These are phyloP conservation scores for Aspergillus terreus DNA, from an alignment of 2,329 filamentous ascomycete species.

Conservation along the genomic window DNA sequence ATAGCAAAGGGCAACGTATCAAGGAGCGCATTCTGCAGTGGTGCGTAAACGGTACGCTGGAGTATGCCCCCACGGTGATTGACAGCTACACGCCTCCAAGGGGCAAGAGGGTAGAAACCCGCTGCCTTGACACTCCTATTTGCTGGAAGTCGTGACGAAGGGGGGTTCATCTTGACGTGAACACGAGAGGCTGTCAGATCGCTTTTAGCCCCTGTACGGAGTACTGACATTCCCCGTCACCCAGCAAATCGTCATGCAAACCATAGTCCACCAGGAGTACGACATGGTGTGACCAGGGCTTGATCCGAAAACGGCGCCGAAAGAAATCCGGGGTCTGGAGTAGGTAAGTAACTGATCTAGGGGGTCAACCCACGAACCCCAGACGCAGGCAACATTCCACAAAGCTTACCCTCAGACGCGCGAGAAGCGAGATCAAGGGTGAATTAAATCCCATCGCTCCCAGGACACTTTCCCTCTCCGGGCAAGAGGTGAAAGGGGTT, in stretches of 20 bases:
- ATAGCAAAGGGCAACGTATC: no score
- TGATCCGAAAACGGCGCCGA: background rate
- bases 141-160: background rate
- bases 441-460: background rate
- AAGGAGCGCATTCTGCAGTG: background rate
- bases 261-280: no score
- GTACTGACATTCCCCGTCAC: no score
- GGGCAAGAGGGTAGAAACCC: conserved; percentile 7
- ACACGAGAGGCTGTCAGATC: background rate
- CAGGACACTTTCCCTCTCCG: background rate
- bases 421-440: background rate
- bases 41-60: background rate
- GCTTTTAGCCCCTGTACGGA: no score
- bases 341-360: background rate
- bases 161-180: background rate
- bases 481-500: background rate
- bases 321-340: background rate
- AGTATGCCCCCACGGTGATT: conserved; percentile 1
- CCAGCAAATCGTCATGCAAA: no score
- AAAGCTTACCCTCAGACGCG: no score
- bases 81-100: background rate
- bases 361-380: no score
- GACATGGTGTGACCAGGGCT: background rate
- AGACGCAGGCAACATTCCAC: no score
- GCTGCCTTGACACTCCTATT: background rate